These are phyloP conservation scores for Diaporthe sp. DNA, from an alignment of 2,329 filamentous ascomycete species.

Conservation along the genomic window DNA sequence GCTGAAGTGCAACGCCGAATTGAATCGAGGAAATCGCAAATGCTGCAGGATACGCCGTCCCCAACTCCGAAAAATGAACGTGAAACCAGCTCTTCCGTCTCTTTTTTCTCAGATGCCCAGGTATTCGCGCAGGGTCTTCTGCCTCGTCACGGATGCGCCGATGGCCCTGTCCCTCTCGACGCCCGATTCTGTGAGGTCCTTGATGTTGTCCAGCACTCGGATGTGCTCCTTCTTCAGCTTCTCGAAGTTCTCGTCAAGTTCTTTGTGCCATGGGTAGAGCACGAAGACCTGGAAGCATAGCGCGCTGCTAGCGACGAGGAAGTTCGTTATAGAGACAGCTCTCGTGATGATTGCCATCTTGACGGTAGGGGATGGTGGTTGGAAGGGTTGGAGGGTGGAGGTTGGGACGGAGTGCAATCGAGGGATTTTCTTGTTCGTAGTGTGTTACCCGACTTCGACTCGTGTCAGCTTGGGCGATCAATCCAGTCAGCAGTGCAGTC, in stretches of 20 bases:
- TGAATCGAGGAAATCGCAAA: constrained; percentile 6
- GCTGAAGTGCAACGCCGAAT: constrained; percentile 7
- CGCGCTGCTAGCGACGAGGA: constrained; percentile 73
- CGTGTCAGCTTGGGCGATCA: constrained; percentile 14
- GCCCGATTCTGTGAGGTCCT: constrained; percentile 12
- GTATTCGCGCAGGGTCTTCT: constrained; percentile 24
- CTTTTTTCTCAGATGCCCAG: background rate
- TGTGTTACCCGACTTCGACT: background rate
- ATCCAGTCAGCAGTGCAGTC: background rate
- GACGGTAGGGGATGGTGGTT: background rate
- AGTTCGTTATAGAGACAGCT: constrained; percentile 72
- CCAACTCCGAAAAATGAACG: constrained; percentile 22
- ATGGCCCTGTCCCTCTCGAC: constrained; percentile 20
- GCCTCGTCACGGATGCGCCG: constrained; percentile 12
- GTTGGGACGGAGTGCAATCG: background rate
- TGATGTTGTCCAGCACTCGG: constrained; percentile 50
- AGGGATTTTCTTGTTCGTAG: background rate
- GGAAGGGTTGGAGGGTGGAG: background rate
- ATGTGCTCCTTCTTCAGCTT: constrained; percentile 70
- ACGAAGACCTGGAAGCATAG: constrained; percentile 77
- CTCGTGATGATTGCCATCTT: constrained; percentile 51
- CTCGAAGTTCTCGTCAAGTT: constrained; percentile 73
- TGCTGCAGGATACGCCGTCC: constrained; percentile 11
- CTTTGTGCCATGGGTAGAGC: constrained; percentile 78
- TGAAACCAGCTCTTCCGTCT: background rate